Percentiles rank a stretch among this genome's conserved stretches.
Conservation (phyloP, 768 basidiomycete species). For the Tylopilus sp. region DNA sequence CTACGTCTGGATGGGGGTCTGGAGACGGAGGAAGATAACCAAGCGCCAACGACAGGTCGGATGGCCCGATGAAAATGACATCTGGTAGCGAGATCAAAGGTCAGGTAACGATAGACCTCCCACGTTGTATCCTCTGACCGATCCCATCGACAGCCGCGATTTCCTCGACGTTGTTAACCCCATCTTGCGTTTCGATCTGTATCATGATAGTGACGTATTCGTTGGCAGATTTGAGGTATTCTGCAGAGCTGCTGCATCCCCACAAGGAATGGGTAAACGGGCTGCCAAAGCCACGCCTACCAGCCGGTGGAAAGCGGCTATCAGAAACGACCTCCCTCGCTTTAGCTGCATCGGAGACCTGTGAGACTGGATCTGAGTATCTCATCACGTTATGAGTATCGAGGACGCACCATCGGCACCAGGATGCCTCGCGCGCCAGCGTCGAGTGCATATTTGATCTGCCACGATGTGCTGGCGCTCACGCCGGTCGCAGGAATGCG, state of each 20-base stretch:
- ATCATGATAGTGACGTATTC: constrained; percentile 53
- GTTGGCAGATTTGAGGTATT: constrained; percentile 57
- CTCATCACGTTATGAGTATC: too few species aligned
- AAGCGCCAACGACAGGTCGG: constrained; percentile 61
- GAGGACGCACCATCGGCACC: constrained; percentile 57
- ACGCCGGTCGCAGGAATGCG: constrained; percentile 63
- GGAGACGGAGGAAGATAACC: constrained; percentile 61
- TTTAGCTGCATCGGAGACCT: constrained; percentile 55
- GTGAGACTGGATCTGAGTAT: not conserved
- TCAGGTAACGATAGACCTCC: not conserved
- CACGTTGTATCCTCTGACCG: constrained; percentile 35
- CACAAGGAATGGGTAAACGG: constrained; percentile 59
- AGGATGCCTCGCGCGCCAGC: constrained; percentile 63
- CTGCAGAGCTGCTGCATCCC: constrained; percentile 45
- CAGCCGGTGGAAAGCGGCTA: constrained; percentile 58
- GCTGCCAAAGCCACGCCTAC: constrained; percentile 63
- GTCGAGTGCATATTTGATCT: constrained; percentile 70
- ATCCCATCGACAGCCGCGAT: constrained; percentile 63
- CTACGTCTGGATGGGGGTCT: constrained; percentile 62
- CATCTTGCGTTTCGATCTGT: constrained; percentile 66
- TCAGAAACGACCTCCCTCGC: constrained; percentile 56
- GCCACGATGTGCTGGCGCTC: constrained; percentile 56
- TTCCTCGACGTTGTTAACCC: constrained; percentile 53
- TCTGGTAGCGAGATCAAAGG: constrained; percentile 27
- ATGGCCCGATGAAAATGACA: constrained; percentile 63